Evolutionary conservation across 2,329 filamentous ascomycete genomes (phyloP).

Genomic region (Colletotrichum liaoningense): DNA sequence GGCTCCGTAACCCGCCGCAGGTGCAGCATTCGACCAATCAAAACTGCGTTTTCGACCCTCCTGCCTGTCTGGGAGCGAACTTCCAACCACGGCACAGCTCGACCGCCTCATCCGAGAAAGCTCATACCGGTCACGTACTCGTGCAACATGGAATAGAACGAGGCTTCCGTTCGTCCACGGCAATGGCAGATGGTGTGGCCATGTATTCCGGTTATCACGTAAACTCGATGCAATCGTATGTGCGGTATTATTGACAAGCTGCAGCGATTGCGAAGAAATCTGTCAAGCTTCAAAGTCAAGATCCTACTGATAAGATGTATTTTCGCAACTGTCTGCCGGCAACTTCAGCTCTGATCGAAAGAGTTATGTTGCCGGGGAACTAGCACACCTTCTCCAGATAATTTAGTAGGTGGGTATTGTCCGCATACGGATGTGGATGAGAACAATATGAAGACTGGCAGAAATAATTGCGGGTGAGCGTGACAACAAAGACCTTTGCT

Average conservation of each 20-base stretch:
- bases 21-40: slow-evolving; percentile 10
- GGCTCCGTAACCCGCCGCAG: slow-evolving; percentile 22
- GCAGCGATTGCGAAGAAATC: background rate
- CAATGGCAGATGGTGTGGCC: background rate
- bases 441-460: background rate
- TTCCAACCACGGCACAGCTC: slow-evolving; percentile 20
- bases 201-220: background rate
- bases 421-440: background rate
- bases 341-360: background rate
- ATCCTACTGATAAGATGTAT: background rate
- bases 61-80: slow-evolving; percentile 16
- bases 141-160: background rate
- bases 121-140: slow-evolving; percentile 2
- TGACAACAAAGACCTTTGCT: background rate
- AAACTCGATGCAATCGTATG: background rate
- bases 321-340: background rate
- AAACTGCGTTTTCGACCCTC: slow-evolving; percentile 2
- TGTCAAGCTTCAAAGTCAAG: background rate
- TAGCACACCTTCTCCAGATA: background rate
- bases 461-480: background rate
- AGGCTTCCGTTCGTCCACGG: slow-evolving; percentile 7
- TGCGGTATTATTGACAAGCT: background rate
- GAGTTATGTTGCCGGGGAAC: background rate
- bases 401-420: background rate
- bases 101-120: slow-evolving; percentile 31